phyloP scores from a whole-genome alignment of 2,329 filamentous ascomycete genomes.

The Didymella keratinophila region DNA sequence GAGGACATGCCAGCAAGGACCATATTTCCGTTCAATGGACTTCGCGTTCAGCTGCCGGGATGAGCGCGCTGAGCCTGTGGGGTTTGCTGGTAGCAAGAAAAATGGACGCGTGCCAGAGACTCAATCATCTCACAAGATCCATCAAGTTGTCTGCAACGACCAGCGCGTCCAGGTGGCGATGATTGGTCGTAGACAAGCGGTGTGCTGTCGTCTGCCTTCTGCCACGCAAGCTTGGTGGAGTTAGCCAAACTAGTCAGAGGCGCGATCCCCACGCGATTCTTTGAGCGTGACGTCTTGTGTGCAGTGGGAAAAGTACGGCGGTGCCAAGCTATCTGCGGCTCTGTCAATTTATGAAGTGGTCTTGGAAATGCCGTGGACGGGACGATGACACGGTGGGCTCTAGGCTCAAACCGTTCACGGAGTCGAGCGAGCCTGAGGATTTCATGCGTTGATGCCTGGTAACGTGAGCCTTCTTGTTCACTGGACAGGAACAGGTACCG shows the following conservation, averaged over 20 bases:
- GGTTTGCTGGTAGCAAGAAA: too few relatives aligned
- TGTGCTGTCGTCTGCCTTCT: constrained; percentile 1
- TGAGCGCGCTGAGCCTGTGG: too few relatives aligned
- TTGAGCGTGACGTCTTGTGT: constrained; percentile 12
- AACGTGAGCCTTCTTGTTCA: constrained; percentile 25
- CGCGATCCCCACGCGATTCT: constrained; percentile 5
- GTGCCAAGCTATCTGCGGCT: constrained; percentile 30
- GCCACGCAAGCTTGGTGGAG: constrained; percentile 12
- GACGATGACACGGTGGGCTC: constrained; percentile 36
- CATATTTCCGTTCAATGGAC: too few relatives aligned
- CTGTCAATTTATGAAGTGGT: constrained; percentile 28
- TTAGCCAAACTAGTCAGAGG: constrained; percentile 3
- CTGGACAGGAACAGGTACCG: constrained; percentile 26
- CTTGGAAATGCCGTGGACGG: constrained; percentile 28
- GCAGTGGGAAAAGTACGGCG: constrained; percentile 11
- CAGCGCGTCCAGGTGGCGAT: background rate
- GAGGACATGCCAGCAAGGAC: too few relatives aligned
- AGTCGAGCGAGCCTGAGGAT: constrained; percentile 34
- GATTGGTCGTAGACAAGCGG: constrained; percentile 6
- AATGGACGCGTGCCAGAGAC: too few relatives aligned
- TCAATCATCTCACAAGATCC: background rate
- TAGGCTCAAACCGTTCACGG: constrained; percentile 49
- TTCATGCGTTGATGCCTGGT: constrained; percentile 50
- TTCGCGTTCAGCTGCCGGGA: too few relatives aligned
- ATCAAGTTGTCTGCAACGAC: background rate